Conservation (phyloP, 345 rosid genomes). For the Limnanthes douglasii region DNA sequence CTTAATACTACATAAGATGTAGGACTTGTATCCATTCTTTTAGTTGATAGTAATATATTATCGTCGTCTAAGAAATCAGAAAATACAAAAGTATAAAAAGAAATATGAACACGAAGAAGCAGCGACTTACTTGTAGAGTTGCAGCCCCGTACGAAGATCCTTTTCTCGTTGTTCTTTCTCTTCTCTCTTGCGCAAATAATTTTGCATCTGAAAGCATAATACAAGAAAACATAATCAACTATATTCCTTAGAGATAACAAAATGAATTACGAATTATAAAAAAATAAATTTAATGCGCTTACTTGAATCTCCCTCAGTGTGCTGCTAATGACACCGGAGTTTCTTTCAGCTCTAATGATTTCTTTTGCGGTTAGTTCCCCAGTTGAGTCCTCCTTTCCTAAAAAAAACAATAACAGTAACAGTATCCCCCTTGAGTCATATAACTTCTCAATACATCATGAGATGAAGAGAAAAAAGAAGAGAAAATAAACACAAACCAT, state of each 20-base stretch:
- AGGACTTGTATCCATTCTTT: too few relatives aligned
- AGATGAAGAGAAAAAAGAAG: not conserved
- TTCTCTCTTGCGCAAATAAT: conserved; percentile 54
- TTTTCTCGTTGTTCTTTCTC: conserved; percentile 49
- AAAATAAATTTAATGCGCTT: conserved; percentile 8
- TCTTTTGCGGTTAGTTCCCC: conserved; percentile 87
- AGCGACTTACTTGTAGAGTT: conserved; percentile 43
- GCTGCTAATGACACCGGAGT: conserved; percentile 69
- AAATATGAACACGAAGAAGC: not conserved
- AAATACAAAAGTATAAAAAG: too few relatives aligned
- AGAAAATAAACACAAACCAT: conserved; percentile 30
- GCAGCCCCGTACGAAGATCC: conserved; percentile 83
- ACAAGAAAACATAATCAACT: too few relatives aligned
- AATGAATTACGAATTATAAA: not conserved
- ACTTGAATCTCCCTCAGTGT: conserved; percentile 89
- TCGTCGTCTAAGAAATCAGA: too few relatives aligned
- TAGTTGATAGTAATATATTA: too few relatives aligned
- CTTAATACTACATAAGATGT: too few relatives aligned
- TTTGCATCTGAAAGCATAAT: conserved; percentile 54
- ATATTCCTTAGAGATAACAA: too few relatives aligned
- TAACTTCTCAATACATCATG: not conserved
- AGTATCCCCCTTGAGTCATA: too few relatives aligned
- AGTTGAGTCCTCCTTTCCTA: conserved; percentile 50
- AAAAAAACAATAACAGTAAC: conserved; percentile 5
- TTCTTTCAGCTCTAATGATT: conserved; percentile 91